These are phyloP conservation scores for Penstemon eatonii DNA, from an alignment of 257 asterid genomes.

Conservation along the genomic window DNA sequence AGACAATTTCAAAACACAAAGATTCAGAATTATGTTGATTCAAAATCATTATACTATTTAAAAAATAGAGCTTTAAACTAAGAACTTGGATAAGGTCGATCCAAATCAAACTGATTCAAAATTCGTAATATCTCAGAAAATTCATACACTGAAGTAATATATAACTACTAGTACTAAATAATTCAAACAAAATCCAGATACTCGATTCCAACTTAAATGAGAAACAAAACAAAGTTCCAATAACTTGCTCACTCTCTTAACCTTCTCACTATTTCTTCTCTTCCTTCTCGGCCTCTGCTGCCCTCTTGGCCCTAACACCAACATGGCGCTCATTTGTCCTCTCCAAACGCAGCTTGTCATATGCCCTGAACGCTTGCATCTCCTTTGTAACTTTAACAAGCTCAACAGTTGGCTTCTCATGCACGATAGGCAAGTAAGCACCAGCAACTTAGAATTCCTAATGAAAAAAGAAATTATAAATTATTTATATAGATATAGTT, in stretches of 20 bases:
- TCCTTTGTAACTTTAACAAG: constrained; percentile 67
- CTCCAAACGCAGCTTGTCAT: constrained; percentile 75
- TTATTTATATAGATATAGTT: no score
- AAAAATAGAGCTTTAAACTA: no score
- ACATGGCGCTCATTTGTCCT: constrained; percentile 63
- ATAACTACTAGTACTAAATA: constrained; percentile 8
- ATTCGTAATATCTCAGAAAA: constrained; percentile 15
- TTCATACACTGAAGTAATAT: constrained; percentile 21
- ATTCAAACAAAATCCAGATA: constrained; percentile 31
- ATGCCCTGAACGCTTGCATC: constrained; percentile 74
- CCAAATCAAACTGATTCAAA: constrained; percentile 20
- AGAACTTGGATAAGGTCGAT: no score
- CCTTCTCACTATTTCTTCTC: constrained; percentile 56
- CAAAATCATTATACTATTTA: no score
- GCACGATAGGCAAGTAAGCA: constrained; percentile 57
- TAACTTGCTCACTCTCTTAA: neutral
- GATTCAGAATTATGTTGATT: no score
- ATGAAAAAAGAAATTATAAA: no score
- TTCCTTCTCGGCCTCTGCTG: constrained; percentile 94
- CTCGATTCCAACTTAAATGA: constrained; percentile 15
- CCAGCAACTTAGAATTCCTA: constrained; percentile 77
- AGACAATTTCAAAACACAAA: no score
- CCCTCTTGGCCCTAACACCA: constrained; percentile 81
- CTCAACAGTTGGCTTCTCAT: constrained; percentile 63
- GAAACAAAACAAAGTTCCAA: constrained; percentile 26